Percentiles rank a stretch among this genome's conserved stretches.
Conservation (phyloP, 2,329 filamentous ascomycete species). For the Trichocomaceae sp. region DNA sequence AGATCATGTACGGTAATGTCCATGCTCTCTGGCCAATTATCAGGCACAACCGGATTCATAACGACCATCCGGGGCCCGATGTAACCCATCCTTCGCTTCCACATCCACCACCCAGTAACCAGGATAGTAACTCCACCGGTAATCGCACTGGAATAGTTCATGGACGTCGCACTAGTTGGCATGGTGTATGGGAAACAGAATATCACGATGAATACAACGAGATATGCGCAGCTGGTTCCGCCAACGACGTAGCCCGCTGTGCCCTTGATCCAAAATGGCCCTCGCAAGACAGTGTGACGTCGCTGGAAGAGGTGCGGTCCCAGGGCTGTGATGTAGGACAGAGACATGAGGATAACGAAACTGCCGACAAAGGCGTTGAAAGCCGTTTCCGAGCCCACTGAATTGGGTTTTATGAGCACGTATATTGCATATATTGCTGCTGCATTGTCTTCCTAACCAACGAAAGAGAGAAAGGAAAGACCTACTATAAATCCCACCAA, state of each 20-base stretch:
- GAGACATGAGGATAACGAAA: not conserved
- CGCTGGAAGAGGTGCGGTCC: not conserved
- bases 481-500: not conserved
- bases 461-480: not conserved
- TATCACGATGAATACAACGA: not conserved
- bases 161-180: not conserved
- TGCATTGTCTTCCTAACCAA: not conserved
- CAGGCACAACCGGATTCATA: not conserved
- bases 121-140: not conserved
- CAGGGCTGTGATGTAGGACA: not conserved
- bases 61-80: not conserved
- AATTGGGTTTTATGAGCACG: not conserved
- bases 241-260: not conserved
- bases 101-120: not conserved
- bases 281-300: not conserved
- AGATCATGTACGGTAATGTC: not conserved
- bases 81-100: not conserved
- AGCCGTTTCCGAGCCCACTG: not conserved
- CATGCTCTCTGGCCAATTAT: not conserved
- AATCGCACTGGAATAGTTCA: not conserved
- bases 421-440: not conserved
- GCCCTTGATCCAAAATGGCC: not conserved
- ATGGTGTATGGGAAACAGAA: not conserved
- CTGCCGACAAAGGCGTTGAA: not conserved
- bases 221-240: not conserved